A percentile compares a stretch with the other conserved stretches of the same genome.
Conservation (phyloP, 2,329 filamentous ascomycete genomes). For the Alternaria longipes region DNA sequence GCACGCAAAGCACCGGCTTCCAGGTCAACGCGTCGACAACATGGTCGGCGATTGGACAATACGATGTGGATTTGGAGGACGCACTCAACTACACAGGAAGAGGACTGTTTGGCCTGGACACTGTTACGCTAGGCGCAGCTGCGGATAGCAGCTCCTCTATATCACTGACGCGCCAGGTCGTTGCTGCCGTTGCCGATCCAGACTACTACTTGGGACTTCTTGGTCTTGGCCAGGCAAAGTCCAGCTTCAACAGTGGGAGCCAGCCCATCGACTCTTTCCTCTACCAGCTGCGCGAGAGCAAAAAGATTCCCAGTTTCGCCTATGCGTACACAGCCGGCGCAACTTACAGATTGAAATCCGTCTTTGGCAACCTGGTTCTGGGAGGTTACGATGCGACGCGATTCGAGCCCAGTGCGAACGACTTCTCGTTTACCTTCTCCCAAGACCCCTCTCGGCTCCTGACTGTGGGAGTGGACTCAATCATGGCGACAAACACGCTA, state of each 20-base stretch:
- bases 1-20: conserved; percentile 44
- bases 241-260: conserved; percentile 42
- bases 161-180: conserved; percentile 40
- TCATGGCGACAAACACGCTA: conserved; percentile 43
- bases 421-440: conserved; percentile 46
- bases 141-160: conserved; percentile 26
- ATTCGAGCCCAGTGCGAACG: conserved; percentile 41
- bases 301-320: conserved; percentile 47
- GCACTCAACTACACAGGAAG: conserved; percentile 37
- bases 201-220: conserved; percentile 45
- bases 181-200: conserved; percentile 40
- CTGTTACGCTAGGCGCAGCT: conserved; percentile 37
- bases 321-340: conserved; percentile 51
- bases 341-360: conserved; percentile 44
- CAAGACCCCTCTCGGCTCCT: conserved; percentile 43
- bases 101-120: conserved; percentile 48
- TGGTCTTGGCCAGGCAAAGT: conserved; percentile 40
- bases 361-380: conserved; percentile 50
- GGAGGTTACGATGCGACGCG: conserved; percentile 55
- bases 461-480: conserved; percentile 47
- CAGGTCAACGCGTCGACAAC: conserved; percentile 39
- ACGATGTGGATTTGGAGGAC: conserved; percentile 41
- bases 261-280: conserved; percentile 40
- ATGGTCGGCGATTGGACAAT: conserved; percentile 48
- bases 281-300: conserved; percentile 37